These are phyloP conservation scores for Dipteronia dyeriana DNA, from an alignment of 345 rosid genomes.

Conservation along the genomic window DNA sequence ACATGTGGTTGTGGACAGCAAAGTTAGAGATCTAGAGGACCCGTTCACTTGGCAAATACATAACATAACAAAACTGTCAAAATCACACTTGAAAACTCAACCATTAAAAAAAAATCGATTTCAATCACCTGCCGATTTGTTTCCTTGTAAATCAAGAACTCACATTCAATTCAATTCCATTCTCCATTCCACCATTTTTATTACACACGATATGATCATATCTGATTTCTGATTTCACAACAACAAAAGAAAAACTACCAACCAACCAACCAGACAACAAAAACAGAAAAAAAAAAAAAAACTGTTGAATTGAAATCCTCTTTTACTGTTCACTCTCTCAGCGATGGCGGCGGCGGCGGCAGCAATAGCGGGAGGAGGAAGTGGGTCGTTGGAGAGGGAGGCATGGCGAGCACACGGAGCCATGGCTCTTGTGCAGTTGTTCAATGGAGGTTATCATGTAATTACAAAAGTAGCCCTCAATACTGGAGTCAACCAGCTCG, in stretches of 20 bases:
- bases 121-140: neutral
- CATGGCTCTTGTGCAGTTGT: constrained; percentile 87
- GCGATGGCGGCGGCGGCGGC: neutral
- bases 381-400: constrained; percentile 43
- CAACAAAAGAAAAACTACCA: neutral
- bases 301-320: neutral
- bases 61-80: neutral
- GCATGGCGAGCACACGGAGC: constrained; percentile 68
- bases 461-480: constrained; percentile 95
- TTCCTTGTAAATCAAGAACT: neutral
- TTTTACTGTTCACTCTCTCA: neutral
- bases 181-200: neutral
- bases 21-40: neutral
- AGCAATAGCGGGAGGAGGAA: neutral
- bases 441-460: constrained; percentile 92
- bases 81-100: neutral
- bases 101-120: neutral
- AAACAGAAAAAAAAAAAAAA: neutral
- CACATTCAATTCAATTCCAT: neutral
- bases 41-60: neutral
- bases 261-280: neutral
- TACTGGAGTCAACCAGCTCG: constrained; percentile 93
- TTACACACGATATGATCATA: neutral
- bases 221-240: neutral
- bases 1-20: neutral